Evolutionary conservation across 2,329 filamentous ascomycete species (phyloP).

Genomic region (Zelopaecilomyces penicillatus): DNA sequence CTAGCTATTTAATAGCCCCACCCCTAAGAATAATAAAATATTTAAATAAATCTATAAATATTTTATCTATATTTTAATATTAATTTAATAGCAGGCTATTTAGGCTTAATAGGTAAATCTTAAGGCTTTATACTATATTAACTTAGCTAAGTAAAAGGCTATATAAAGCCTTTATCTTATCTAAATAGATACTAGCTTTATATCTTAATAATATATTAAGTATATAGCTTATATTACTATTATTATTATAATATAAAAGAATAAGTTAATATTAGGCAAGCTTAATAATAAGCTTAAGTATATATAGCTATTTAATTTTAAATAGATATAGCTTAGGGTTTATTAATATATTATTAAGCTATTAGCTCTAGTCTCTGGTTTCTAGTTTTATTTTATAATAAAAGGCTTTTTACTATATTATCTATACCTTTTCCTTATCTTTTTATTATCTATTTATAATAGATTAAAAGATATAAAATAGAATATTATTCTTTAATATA

Average conservation of each 20-base stretch:
- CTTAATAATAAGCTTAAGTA: background rate
- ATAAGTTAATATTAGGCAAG: background rate
- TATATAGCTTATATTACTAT: background rate
- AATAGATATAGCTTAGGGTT: background rate
- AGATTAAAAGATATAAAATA: background rate
- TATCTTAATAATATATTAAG: background rate
- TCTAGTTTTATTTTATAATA: background rate
- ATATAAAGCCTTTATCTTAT: background rate
- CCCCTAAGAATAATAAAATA: too few relatives aligned
- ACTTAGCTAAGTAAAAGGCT: background rate
- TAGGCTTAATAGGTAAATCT: too few relatives aligned
- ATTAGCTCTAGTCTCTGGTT: background rate
- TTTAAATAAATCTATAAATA: too few relatives aligned
- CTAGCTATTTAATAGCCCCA: too few relatives aligned
- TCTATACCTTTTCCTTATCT: background rate
- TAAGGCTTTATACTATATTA: background rate
- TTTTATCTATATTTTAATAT: background rate
- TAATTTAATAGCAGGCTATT: background rate
- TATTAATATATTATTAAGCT: background rate
- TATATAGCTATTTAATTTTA: background rate
- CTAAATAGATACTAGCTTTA: background rate
- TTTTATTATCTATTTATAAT: background rate
- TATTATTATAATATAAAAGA: background rate
- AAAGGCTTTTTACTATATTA: background rate
- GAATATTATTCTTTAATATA: background rate